Conservation (phyloP, 768 basidiomycete species). For the Calvatia gigantea region DNA sequence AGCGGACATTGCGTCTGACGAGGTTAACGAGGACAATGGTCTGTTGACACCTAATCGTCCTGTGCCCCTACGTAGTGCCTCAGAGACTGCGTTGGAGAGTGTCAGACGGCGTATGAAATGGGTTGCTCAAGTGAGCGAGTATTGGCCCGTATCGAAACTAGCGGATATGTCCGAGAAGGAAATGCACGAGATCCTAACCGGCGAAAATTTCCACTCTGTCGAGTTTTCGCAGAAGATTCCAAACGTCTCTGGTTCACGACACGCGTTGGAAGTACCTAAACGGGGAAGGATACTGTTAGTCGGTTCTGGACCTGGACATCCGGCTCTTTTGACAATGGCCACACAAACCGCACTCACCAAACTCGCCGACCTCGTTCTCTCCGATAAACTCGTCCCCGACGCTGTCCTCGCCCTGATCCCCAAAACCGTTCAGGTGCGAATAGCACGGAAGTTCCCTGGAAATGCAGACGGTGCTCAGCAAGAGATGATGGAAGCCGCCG, state of each 20-base stretch:
- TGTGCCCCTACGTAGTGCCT: conserved; percentile 45
- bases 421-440: conserved; percentile 63
- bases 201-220: conserved; percentile 20
- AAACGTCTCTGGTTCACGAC: conserved; percentile 20
- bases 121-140: conserved; percentile 95
- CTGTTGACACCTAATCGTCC: conserved; percentile 66
- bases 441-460: conserved; percentile 96
- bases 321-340: conserved; percentile 85
- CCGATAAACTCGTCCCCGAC: conserved; percentile 94
- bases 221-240: conserved; percentile 12
- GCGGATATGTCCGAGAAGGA: conserved; percentile 64
- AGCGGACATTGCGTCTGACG: conserved; percentile 33
- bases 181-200: conserved; percentile 61
- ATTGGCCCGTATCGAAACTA: conserved; percentile 83
- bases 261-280: conserved; percentile 31
- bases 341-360: conserved; percentile 77
- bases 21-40: conserved; percentile 50
- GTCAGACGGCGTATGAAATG: conserved; percentile 77
- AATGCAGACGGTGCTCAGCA: conserved; percentile 93
- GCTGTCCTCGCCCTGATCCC: conserved; percentile 87
- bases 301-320: conserved; percentile 95
- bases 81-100: conserved; percentile 40
- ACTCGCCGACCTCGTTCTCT: conserved; percentile 83
- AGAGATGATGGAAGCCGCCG: conserved; percentile 91
- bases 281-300: conserved; percentile 83